Evolutionary conservation across 1,284 basidiomycete species (phyloP).

Genomic region (Cryptococcus depauperatus): DNA sequence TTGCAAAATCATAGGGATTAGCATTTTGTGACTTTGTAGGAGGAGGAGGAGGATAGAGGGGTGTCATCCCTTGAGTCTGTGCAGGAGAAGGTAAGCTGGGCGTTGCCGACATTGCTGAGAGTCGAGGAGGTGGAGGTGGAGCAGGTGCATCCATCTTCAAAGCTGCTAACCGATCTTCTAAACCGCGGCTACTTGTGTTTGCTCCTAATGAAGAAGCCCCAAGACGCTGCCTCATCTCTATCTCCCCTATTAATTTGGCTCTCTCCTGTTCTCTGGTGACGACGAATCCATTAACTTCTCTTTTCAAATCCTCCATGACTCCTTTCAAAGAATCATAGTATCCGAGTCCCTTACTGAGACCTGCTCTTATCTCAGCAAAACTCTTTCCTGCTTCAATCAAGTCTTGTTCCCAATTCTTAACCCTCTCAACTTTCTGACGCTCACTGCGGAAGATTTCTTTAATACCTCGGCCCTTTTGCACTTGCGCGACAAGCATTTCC

Average conservation of each 20-base stretch:
- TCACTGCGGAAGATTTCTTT: conserved; percentile 72
- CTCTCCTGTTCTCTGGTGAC: conserved; percentile 62
- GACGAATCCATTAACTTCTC: conserved; percentile 59
- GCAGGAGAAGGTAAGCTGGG: conserved; percentile 14
- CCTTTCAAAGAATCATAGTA: conserved; percentile 80
- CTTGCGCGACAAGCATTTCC: conserved; percentile 59
- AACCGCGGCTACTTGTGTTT: conserved; percentile 11
- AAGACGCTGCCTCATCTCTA: conserved; percentile 53
- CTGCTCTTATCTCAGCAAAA: conserved; percentile 79
- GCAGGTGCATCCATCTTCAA: conserved; percentile 27
- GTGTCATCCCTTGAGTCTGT: conserved; percentile 10
- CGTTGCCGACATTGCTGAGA: conserved; percentile 13
- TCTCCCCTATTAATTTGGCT: conserved; percentile 57
- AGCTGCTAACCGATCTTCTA: conserved; percentile 29
- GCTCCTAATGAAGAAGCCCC: conserved; percentile 14
- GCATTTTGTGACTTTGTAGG: conserved; percentile 15
- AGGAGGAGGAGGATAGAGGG: conserved; percentile 25
- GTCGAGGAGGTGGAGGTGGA: conserved; percentile 16
- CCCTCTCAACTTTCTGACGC: conserved; percentile 56
- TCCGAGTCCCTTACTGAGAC: conserved; percentile 73
- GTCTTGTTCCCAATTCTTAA: conserved; percentile 62
- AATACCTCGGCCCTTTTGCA: conserved; percentile 62
- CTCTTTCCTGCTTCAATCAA: conserved; percentile 68
- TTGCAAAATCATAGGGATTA: conserved; percentile 38
- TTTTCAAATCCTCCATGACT: conserved; percentile 55